Conservation (phyloP, 2,329 filamentous ascomycete genomes). For the Calonectria pteridis region DNA sequence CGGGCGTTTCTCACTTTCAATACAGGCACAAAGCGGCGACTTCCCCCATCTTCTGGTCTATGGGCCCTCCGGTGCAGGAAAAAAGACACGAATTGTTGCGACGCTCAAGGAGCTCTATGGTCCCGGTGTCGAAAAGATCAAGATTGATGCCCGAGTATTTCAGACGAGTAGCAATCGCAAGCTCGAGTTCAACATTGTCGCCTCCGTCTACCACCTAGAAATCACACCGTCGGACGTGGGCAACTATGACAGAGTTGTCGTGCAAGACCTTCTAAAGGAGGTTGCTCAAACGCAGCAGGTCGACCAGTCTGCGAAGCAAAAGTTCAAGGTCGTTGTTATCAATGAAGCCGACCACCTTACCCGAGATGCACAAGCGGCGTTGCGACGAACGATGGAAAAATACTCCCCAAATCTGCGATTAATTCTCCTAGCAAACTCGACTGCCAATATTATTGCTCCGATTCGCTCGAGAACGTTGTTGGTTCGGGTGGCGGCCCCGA, state of each 20-base stretch:
- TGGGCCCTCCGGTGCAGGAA: constrained; percentile 94
- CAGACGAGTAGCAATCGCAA: constrained; percentile 96
- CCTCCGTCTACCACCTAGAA: constrained; percentile 97
- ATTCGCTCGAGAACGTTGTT: constrained; percentile 93
- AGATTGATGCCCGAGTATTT: constrained; percentile 97
- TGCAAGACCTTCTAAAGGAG: constrained; percentile 96
- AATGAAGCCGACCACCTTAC: constrained; percentile 97
- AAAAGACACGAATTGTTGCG: constrained; percentile 96
- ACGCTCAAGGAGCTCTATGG: constrained; percentile 96
- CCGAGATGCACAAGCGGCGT: constrained; percentile 92
- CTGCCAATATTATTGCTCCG: constrained; percentile 98
- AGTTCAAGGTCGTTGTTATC: constrained; percentile 99
- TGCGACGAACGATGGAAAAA: constrained; percentile 98
- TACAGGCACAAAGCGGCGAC: constrained; percentile 92
- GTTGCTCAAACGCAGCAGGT: constrained; percentile 99
- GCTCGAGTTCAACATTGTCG: constrained; percentile 98
- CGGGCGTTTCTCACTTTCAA: constrained; percentile 20
- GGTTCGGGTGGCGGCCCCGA: constrained; percentile 91
- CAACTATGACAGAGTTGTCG: constrained; percentile 94
- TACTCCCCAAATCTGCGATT: constrained; percentile 95
- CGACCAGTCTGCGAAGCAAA: constrained; percentile 89
- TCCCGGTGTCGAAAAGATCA: constrained; percentile 98
- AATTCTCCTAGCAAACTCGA: constrained; percentile 94
- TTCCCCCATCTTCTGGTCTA: constrained; percentile 98
- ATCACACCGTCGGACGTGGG: constrained; percentile 98